phyloP scores from a whole-genome alignment of 2,329 filamentous ascomycete genomes.

The Microsporum audouinii region DNA sequence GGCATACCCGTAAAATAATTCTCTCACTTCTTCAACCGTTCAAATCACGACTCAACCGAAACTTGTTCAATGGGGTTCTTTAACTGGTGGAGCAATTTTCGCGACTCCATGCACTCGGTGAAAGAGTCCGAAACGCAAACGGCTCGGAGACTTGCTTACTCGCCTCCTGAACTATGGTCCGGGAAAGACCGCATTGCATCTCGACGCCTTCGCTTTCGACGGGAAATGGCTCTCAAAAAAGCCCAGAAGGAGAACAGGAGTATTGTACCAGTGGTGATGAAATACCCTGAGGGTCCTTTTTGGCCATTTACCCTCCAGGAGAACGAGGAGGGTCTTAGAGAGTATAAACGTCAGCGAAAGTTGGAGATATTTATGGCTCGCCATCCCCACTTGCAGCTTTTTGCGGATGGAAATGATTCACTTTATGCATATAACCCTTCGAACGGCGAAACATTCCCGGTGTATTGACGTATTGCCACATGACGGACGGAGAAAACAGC shows the following conservation, averaged over 20 bases:
- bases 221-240: slow-evolving; percentile 1
- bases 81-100: slow-evolving; percentile 10
- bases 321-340: neutral
- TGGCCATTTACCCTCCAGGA: slow-evolving; percentile 10
- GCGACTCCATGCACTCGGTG: slow-evolving; percentile 9
- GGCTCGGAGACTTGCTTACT: slow-evolving; percentile 6
- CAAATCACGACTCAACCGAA: neutral
- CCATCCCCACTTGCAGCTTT: neutral
- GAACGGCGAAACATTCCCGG: neutral
- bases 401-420: neutral
- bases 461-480: neutral
- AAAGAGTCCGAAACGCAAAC: slow-evolving; percentile 6
- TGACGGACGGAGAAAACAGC: neutral
- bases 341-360: neutral
- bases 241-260: neutral
- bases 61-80: neutral
- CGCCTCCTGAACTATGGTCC: slow-evolving; percentile 14
- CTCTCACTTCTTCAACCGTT: neutral
- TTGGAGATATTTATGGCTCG: neutral
- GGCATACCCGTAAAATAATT: neutral
- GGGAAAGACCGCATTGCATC: slow-evolving; percentile 12
- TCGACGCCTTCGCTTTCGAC: slow-evolving; percentile 11
- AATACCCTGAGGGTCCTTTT: slow-evolving; percentile 11
- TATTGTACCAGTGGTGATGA: neutral
- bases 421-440: neutral